A percentile compares a stretch with the other conserved stretches of the same genome.
These are phyloP conservation scores for Medicago truncatula DNA, from an alignment of 306 rosid species.

Conservation along the genomic window MtrunA17r5.0-ANR NC_053049.1:2426501-2427000, in stretches of 20 bases:
- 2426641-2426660: conserved; percentile 45
- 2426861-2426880: conserved; percentile 30
- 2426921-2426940: background rate
- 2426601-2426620: conserved; percentile 44
- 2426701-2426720: background rate
- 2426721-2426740: background rate
- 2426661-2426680: conserved; percentile 7
- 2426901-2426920: background rate
- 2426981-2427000: background rate
- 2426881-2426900: conserved; percentile 31
- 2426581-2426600: conserved; percentile 58
- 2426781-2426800: conserved; percentile 45
- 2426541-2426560: too few relatives aligned
- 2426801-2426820: conserved; percentile 41
- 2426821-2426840: conserved; percentile 23
- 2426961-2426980: background rate
- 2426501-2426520: too few relatives aligned
- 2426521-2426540: too few relatives aligned
- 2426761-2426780: background rate
- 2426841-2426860: conserved; percentile 29
- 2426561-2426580: background rate
- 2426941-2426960: conserved; percentile 34
- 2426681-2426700: background rate
- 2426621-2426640: conserved; percentile 15
- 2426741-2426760: background rate